A percentile compares a stretch with the other conserved stretches of the same genome.
Evolutionary conservation across 2,329 filamentous ascomycete species (phyloP).

Genomic region (Aspergillus sp.): DNA sequence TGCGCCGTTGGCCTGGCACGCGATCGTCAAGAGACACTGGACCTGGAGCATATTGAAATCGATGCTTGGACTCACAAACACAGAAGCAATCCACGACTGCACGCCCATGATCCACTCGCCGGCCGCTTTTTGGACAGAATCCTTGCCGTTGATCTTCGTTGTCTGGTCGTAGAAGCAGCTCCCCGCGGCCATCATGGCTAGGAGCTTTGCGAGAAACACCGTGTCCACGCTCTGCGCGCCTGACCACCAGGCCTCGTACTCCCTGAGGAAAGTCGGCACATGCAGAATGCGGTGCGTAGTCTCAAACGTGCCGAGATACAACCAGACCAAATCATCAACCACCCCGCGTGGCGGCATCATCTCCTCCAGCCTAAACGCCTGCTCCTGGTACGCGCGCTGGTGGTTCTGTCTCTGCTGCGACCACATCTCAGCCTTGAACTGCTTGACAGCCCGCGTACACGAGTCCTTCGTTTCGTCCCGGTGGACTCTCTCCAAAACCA

Average conservation of each 20-base stretch:
- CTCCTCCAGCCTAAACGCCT: conserved; percentile 20
- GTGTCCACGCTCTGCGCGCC: conserved; percentile 31
- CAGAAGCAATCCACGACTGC: conserved; percentile 25
- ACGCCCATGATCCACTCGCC: conserved; percentile 32
- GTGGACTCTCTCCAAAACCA: conserved; percentile 16
- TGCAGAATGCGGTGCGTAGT: conserved; percentile 50
- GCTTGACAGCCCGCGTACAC: conserved; percentile 19
- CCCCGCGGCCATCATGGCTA: conserved; percentile 33
- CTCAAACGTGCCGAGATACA: conserved; percentile 50
- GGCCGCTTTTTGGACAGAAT: conserved; percentile 40
- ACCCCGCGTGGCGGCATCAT: conserved; percentile 38
- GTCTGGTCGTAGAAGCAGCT: conserved; percentile 32
- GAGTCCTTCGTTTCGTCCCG: conserved; percentile 9
- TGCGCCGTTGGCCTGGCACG: conserved; percentile 20
- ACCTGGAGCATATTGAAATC: conserved; percentile 24
- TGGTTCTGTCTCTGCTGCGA: conserved; percentile 20
- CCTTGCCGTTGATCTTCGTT: conserved; percentile 13
- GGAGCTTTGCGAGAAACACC: conserved; percentile 39
- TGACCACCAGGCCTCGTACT: conserved; percentile 49
- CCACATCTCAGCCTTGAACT: conserved; percentile 20
- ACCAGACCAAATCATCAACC: conserved; percentile 43
- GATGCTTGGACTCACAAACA: conserved; percentile 21
- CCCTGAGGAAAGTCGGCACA: conserved; percentile 46
- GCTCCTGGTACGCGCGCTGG: conserved; percentile 21
- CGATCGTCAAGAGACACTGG: conserved; percentile 24